Conservation (phyloP, 2,329 filamentous ascomycete genomes). For the Incumbomyces delicatus region DNA sequence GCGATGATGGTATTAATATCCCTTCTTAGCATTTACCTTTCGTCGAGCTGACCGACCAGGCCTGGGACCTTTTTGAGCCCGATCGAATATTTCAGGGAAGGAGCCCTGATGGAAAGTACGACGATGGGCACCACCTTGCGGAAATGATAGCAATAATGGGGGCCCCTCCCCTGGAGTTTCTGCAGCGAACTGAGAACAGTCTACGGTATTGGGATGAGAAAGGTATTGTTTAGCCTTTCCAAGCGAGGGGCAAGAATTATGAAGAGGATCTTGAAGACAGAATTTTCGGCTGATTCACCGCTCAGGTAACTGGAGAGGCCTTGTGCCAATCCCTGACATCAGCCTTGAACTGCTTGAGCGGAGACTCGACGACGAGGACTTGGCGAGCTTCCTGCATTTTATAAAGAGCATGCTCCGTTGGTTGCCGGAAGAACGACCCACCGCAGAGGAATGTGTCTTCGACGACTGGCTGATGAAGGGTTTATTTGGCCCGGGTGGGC, state of each 20-base stretch:
- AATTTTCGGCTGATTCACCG: too few species aligned
- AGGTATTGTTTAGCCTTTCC: too few species aligned
- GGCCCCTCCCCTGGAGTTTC: neutral
- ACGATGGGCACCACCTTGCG: slow-evolving; percentile 6
- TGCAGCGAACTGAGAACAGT: neutral
- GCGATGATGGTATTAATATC: slow-evolving; percentile 21
- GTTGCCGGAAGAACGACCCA: slow-evolving; percentile 30
- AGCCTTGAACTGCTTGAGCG: too few species aligned
- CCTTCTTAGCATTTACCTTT: too few species aligned
- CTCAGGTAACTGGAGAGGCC: too few species aligned
- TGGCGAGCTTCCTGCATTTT: slow-evolving; percentile 26
- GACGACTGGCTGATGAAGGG: slow-evolving; percentile 26
- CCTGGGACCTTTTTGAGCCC: slow-evolving; percentile 6
- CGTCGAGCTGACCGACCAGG: neutral
- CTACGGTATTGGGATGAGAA: too few species aligned
- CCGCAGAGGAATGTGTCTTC: slow-evolving; percentile 29
- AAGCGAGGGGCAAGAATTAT: too few species aligned
- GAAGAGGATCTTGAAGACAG: too few species aligned
- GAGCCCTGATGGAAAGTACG: slow-evolving; percentile 2
- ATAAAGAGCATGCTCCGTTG: slow-evolving; percentile 30
- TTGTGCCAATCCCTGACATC: too few species aligned
- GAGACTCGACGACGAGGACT: slow-evolving; percentile 22
- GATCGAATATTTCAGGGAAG: slow-evolving; percentile 5
- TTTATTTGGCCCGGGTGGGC: too few species aligned
- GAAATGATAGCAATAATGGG: slow-evolving; percentile 9